Base-by-base conservation (phyloP, 1,139 yeast species). In the Sugiyamaella castrensis region DNA sequence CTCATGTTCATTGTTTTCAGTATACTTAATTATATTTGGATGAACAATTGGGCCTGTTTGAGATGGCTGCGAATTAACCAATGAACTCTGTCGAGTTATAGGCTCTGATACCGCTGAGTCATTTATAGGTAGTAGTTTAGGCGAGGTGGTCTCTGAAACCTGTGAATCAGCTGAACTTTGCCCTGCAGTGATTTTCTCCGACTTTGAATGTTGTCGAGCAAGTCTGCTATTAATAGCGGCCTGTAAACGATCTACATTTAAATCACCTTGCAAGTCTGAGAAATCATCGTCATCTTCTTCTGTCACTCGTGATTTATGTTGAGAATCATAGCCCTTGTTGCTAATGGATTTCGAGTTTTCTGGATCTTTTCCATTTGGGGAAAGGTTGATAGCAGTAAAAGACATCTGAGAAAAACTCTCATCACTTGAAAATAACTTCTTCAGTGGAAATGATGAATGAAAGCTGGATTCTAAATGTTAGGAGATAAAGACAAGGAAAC, bases 181-280 rank as follows among this genome's bases (percentile, higher is more conserved):
- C 24, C 24, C 5, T 19, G 24, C 3, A 4, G 3, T 19, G 24
- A 4, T 5, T 19, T 19, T 19, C 5, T 19, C 24, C 24, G 24
- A 19, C 5, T 19, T 32, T 9, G 34, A 39, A 15, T 38, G 27
- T 26, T 32, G 37, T 27, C 28, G 19, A 6, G 46, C 32, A 15
- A 41, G 24, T 28, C 42, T 33, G 32, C 43, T 24, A 12, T 40
- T 44, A 9, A 46, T 29, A 40, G 40, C 46, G 4, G 51, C 45
- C 29, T 43, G 53, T 2, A 58, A 46, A 33, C 57, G 54, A 19
- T 51, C 48, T 10, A 60, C 40, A 41, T 61, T 55, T 15, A 63
- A 47, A 10, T 60, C 65, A 15, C 66, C 67, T 29, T 55, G 55
- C 9, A 63, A 47, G 43, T 62, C 67, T 7, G 63, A 59, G 47